Evolutionary conservation across 768 basidiomycete genomes (phyloP), one percentile per base, ranked within the genome.

Genomic region (Tulasnella sp.): DNA sequence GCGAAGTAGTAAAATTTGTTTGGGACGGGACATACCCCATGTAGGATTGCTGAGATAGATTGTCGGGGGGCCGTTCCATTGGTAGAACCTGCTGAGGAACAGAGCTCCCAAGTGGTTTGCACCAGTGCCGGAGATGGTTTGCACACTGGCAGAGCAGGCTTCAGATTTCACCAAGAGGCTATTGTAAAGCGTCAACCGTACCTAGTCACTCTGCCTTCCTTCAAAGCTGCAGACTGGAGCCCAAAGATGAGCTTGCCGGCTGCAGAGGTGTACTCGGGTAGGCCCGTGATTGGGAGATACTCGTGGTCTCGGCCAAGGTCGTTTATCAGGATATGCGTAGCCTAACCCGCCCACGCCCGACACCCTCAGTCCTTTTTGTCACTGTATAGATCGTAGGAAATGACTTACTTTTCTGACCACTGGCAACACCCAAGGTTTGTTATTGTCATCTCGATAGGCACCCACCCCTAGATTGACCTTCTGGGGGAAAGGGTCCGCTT

Each of bases 51-150:
- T 92, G 65, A 99, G 68, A 70, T 85, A 92, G 62, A 96, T 72
- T 63, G 76, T 79, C 66, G 86, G 84, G 50, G 78, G 70, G 53
- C 82, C 80, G 53, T 73, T 72, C 75, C 79, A 87, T 2, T 76
- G 73, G 73, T 94, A 96, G 73, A 87, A 92, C 61, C 76, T 76
- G 62, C 83, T 82, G 64, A 97, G 72, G 76, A 96, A 96, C 53
- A 92, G 73, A 2, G 84, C 92, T 24, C 83, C 93, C 49, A 94
- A 79, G 71, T 94, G 92, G 74, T 94, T 93, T 50, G 93, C 93
- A 51, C 93, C 93, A 1, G 93, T 98, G 25, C 93, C 93, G 12
- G 91, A 94, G 64, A 96, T 87, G 12, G 93, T 93, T 74, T 98
- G 93, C 49, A 87, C 87, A 69, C 84, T 71, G 59, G 12, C 8